Evolutionary conservation across 2,329 filamentous ascomycete genomes (phyloP).

Genomic region (Elsinoe arachidis): DNA sequence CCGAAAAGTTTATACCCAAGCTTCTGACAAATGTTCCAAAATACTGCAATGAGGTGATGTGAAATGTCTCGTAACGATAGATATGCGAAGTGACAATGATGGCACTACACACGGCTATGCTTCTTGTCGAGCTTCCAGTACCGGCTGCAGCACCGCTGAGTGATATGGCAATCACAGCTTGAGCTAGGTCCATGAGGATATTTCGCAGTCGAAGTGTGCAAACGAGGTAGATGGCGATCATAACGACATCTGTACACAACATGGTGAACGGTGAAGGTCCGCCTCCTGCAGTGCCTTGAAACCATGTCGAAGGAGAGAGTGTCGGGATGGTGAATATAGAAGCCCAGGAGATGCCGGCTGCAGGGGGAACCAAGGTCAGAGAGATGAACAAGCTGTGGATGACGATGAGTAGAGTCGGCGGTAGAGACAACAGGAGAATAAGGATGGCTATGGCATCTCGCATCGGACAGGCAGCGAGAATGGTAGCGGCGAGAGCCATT

Average conservation of each 20-base stretch:
- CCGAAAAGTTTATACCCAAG: constrained; percentile 24
- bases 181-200: constrained; percentile 79
- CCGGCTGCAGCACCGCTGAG: constrained; percentile 71
- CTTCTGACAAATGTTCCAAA: constrained; percentile 30
- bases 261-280: constrained; percentile 81
- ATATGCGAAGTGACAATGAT: constrained; percentile 51
- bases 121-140: constrained; percentile 59
- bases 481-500: constrained; percentile 71
- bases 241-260: constrained; percentile 69
- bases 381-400: constrained; percentile 90
- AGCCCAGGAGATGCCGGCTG: constrained; percentile 52
- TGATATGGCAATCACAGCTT: constrained; percentile 87
- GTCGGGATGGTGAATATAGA: constrained; percentile 49
- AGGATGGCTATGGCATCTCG: constrained; percentile 94
- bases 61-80: constrained; percentile 44
- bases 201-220: constrained; percentile 58
- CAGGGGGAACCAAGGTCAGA: constrained; percentile 81
- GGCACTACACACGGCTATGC: constrained; percentile 60
- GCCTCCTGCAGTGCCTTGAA: constrained; percentile 69
- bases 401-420: constrained; percentile 75
- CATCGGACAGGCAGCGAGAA: constrained; percentile 80
- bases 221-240: constrained; percentile 63
- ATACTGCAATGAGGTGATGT: constrained; percentile 31
- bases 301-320: constrained; percentile 74
- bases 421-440: constrained; percentile 88